Evolutionary conservation across 2,329 filamentous ascomycete genomes (phyloP), one percentile per base, ranked within the genome.

Genomic region (Didymella glomerata): DNA sequence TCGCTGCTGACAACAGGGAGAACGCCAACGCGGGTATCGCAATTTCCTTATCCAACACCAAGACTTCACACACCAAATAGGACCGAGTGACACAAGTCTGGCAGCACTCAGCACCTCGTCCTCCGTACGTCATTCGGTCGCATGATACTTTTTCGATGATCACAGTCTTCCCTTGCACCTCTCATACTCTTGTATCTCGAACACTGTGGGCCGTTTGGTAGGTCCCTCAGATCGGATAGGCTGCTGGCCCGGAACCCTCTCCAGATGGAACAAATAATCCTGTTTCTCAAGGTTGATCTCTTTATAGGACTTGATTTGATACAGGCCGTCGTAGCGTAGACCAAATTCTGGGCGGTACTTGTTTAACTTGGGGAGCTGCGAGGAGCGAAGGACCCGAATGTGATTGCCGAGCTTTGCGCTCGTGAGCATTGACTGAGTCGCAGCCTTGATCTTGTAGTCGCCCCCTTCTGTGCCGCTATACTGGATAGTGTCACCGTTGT

Each of bases 281-380:
- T 78, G 77, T n/a, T 76, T 79, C 13, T 68, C 64, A 4, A 64
- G 32, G 53, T 85, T 78, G 1, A 81, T 34, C 0, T 78, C 52
- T 58, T 80, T 68, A 47, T 75, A 76, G 2, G 57, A 67, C 0
- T 72, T 73, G 5, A 87, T 79, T 6, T 74, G 67, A 61, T 88
- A 88, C 0, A 87, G 68, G 0, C 85, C 86, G 68, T 88, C 85
- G 51, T 87, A 87, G 2, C 86, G 74, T n/a, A 84, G 76, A 0
- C 85, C 85, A 10, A 74, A 60, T 1, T 68, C 58, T 0, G 85
- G 85, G 0, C 81, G 76, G 52, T 79, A 84, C 0, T 55, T 61
- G 18, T 80, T 79, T 1, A 63, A 67, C 10, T 71, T 69, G 0
- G 52, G 50, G 2, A 81, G 69, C 18, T 81, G 79, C 4, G 70